phyloP scores from a whole-genome alignment of 192 early-diverging fungal genomes.

The Podila verticillata region DNA sequence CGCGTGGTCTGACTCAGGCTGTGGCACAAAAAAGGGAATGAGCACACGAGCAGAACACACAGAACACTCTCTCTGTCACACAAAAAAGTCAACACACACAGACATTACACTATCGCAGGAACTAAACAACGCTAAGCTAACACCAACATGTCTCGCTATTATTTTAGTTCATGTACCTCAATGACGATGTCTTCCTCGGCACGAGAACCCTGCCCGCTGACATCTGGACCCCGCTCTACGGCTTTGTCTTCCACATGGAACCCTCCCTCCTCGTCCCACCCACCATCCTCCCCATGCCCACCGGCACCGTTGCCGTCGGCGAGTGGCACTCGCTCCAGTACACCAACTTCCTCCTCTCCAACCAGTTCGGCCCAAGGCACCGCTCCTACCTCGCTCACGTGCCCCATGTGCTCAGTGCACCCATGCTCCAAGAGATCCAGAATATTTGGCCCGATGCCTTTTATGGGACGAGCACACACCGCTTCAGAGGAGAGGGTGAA shows the following conservation, averaged over 20 bases:
- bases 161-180: conserved; percentile 50
- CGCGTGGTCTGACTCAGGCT: neutral
- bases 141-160: neutral
- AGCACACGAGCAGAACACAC: too few species aligned
- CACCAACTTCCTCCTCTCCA: conserved; percentile 44
- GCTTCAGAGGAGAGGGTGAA: conserved; percentile 41
- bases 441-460: conserved; percentile 44
- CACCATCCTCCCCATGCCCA: neutral
- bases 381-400: conserved; percentile 48
- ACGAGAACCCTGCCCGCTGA: conserved; percentile 9
- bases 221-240: conserved; percentile 52
- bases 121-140: neutral
- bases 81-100: neutral
- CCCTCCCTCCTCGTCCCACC: conserved; percentile 38
- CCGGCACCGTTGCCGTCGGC: conserved; percentile 10
- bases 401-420: conserved; percentile 33
- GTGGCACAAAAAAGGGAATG: too few species aligned
- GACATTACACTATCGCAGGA: neutral
- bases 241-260: conserved; percentile 48
- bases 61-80: too few species aligned
- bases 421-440: conserved; percentile 45
- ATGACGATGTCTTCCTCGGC: conserved; percentile 54
- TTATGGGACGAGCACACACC: conserved; percentile 41
- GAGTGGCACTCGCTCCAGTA: conserved; percentile 49
- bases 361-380: conserved; percentile 42